Evolutionary conservation across 345 rosid species (phyloP).

Genomic region (Corchorus capsularis): DNA sequence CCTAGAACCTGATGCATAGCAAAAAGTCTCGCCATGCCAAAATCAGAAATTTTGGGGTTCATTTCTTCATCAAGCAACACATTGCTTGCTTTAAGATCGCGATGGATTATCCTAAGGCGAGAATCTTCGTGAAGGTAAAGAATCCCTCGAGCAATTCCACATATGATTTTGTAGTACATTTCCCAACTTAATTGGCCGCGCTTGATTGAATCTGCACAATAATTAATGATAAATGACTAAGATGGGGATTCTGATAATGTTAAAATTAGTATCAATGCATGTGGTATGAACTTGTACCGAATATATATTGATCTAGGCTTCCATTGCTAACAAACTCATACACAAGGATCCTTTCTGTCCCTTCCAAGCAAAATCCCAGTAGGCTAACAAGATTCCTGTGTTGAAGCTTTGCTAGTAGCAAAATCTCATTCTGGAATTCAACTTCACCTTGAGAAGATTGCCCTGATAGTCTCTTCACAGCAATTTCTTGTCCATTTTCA

Average conservation of each 20-base stretch:
- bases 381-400: neutral
- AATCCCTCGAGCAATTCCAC: too few species aligned
- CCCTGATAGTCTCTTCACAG: constrained; percentile 41
- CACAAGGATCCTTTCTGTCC: neutral
- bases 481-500: constrained; percentile 40
- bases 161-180: neutral
- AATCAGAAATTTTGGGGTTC: too few species aligned
- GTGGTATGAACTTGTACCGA: neutral
- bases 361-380: neutral
- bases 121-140: too few species aligned
- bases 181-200: neutral
- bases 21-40: too few species aligned
- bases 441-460: neutral
- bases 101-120: too few species aligned
- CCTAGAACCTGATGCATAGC: too few species aligned
- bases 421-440: neutral
- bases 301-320: neutral
- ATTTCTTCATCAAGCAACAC: too few species aligned
- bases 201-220: neutral
- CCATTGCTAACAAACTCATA: neutral
- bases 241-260: neutral
- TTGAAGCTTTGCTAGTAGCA: neutral
- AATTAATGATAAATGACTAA: neutral
- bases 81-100: too few species aligned
- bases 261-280: neutral